A percentile compares a stretch with the other conserved stretches of the same genome.
Conservation (phyloP, 2,329 filamentous ascomycete species). For the Neonectria ditissima region DNA sequence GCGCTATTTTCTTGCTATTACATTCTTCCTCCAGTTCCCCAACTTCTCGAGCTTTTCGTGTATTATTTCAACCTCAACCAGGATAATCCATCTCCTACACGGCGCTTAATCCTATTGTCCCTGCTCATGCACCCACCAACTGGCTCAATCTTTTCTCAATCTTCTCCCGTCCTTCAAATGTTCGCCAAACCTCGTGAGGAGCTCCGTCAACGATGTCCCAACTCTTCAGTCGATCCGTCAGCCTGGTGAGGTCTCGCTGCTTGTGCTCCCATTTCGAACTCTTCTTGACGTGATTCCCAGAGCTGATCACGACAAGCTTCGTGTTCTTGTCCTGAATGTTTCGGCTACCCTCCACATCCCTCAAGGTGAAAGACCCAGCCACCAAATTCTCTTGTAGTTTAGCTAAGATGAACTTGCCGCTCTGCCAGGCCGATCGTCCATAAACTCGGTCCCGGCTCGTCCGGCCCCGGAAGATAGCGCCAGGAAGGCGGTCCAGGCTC, state of each 20-base stretch:
- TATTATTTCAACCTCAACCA: background rate
- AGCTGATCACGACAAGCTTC: slow-evolving; percentile 84
- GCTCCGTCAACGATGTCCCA: slow-evolving; percentile 92
- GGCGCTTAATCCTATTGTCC: background rate
- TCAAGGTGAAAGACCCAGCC: slow-evolving; percentile 83
- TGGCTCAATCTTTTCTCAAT: slow-evolving; percentile 84
- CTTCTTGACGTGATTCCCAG: slow-evolving; percentile 75
- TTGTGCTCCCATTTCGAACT: slow-evolving; percentile 83
- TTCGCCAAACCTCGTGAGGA: slow-evolving; percentile 88
- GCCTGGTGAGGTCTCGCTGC: slow-evolving; percentile 83
- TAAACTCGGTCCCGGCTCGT: slow-evolving; percentile 86
- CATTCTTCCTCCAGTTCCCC: background rate
- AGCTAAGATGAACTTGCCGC: slow-evolving; percentile 86
- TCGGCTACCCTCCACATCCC: slow-evolving; percentile 82
- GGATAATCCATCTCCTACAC: background rate
- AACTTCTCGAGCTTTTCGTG: background rate
- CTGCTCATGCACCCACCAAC: slow-evolving; percentile 62
- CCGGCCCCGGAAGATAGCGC: slow-evolving; percentile 84
- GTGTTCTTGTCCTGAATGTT: slow-evolving; percentile 83
- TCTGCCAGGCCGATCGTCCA: slow-evolving; percentile 82
- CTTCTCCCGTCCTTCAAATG: slow-evolving; percentile 74
- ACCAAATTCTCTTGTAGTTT: slow-evolving; percentile 94
- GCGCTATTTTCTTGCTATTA: background rate
- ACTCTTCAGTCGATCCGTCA: slow-evolving; percentile 81
- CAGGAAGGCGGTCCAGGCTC: slow-evolving; percentile 82